A percentile compares a stretch with the other conserved stretches of the same genome.
Conservation (phyloP, 2,329 filamentous ascomycete species). For the Xylaria sp. region DNA sequence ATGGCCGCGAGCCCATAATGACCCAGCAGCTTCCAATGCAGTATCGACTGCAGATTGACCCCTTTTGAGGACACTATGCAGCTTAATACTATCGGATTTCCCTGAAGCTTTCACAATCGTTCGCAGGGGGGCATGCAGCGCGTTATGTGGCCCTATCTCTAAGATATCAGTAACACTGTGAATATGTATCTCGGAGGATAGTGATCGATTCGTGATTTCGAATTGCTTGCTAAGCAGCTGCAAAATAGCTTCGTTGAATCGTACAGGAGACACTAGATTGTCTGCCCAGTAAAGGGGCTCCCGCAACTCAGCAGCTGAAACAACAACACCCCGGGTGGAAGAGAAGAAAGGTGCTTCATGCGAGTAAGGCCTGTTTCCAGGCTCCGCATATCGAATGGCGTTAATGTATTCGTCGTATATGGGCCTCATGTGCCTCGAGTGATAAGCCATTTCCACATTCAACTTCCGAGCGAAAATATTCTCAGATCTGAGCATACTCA, state of each 20-base stretch:
- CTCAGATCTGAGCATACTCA: slow-evolving; percentile 28
- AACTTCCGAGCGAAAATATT: slow-evolving; percentile 40
- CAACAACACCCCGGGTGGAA: slow-evolving; percentile 26
- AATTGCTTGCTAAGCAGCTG: slow-evolving; percentile 17
- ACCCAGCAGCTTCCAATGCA: slow-evolving; percentile 31
- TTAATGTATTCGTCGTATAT: slow-evolving; percentile 45
- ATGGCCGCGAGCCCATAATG: slow-evolving; percentile 36
- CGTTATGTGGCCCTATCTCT: slow-evolving; percentile 47
- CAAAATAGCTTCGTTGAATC: slow-evolving; percentile 35
- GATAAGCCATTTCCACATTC: slow-evolving; percentile 43
- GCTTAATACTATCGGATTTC: slow-evolving; percentile 20
- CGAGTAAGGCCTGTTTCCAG: slow-evolving; percentile 19
- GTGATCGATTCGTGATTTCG: background rate
- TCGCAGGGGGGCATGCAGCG: slow-evolving; percentile 49
- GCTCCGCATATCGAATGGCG: slow-evolving; percentile 23
- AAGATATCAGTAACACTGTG: slow-evolving; percentile 35
- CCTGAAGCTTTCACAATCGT: slow-evolving; percentile 16
- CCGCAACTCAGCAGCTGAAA: slow-evolving; percentile 30
- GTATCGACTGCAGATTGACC: slow-evolving; percentile 28
- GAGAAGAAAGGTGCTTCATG: slow-evolving; percentile 35
- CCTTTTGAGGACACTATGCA: slow-evolving; percentile 35
- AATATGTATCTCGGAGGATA: background rate
- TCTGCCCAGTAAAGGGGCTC: slow-evolving; percentile 50
- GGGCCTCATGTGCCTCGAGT: slow-evolving; percentile 50
- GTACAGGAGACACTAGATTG: slow-evolving; percentile 38